Conservation (phyloP, 768 basidiomycete species). For the Russula olivacea region DNA sequence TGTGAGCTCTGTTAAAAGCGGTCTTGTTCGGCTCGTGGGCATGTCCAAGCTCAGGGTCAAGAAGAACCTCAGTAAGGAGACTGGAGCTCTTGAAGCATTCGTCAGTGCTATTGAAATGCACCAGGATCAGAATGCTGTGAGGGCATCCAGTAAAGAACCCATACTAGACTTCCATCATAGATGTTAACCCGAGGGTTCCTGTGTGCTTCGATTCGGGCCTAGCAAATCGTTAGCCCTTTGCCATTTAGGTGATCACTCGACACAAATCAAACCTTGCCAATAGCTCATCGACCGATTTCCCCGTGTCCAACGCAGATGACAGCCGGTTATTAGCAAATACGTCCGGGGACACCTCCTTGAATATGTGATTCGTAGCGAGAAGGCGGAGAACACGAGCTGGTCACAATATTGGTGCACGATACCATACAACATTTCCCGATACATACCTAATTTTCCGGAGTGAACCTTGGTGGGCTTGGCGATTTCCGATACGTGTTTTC, state of each 20-base stretch:
- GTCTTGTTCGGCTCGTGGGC: not conserved
- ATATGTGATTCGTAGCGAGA: conserved; percentile 31
- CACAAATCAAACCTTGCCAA: conserved; percentile 6
- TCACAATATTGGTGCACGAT: not conserved
- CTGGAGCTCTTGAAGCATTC: conserved; percentile 26
- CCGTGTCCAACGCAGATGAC: conserved; percentile 29
- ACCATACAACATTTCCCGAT: not conserved
- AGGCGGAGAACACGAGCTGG: conserved; percentile 30
- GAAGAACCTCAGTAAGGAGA: conserved; percentile 26
- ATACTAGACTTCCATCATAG: conserved; percentile 3
- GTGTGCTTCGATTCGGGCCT: conserved; percentile 10
- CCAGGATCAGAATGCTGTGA: not conserved
- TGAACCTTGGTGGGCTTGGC: conserved; percentile 32
- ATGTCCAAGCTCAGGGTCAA: conserved; percentile 14
- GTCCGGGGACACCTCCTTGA: conserved; percentile 29
- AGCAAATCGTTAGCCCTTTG: not conserved
- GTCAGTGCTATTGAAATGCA: conserved; percentile 6
- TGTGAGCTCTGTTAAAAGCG: conserved; percentile 1
- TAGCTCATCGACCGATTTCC: conserved; percentile 26
- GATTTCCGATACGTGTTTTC: conserved; percentile 36
- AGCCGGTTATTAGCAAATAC: conserved; percentile 30
- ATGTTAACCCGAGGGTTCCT: conserved; percentile 16
- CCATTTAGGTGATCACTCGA: conserved; percentile 14
- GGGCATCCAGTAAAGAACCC: not conserved
- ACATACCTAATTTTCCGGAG: conserved; percentile 34